A percentile compares a stretch with the other conserved stretches of the same genome.
phyloP scores from a whole-genome alignment of 1,284 basidiomycete species.

The Ustilago shanxiensis region DNA sequence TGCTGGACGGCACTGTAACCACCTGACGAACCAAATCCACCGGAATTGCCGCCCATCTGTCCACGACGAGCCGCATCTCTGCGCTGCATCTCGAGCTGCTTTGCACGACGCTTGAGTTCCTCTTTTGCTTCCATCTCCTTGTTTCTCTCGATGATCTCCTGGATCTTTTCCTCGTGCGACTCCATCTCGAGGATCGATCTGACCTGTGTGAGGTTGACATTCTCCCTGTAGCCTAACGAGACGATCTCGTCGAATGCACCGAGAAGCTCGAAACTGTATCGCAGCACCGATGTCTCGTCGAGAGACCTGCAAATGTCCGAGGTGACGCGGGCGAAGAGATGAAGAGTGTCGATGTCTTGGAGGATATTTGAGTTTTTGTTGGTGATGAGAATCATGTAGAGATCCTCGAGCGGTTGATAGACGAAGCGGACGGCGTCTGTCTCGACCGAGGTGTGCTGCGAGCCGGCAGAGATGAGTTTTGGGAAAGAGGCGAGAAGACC shows the following conservation, averaged over 20 bases:
- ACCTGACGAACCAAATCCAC: conserved; percentile 50
- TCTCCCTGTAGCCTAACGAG: conserved; percentile 92
- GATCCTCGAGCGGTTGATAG: conserved; percentile 97
- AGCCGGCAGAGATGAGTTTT: conserved; percentile 95
- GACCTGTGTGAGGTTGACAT: conserved; percentile 91
- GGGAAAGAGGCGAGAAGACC: conserved; percentile 96
- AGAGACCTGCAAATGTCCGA: conserved; percentile 82
- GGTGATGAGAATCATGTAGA: conserved; percentile 97
- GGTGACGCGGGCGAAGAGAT: conserved; percentile 92
- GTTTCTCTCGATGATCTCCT: conserved; percentile 98
- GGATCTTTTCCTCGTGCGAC: conserved; percentile 99
- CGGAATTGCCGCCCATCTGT: conserved; percentile 46
- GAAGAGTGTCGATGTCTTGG: conserved; percentile 96
- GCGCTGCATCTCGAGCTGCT: conserved; percentile 97
- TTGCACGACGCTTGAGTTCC: conserved; percentile 96
- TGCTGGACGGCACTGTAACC: conserved; percentile 38
- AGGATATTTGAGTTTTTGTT: conserved; percentile 98
- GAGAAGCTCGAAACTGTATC: conserved; percentile 93
- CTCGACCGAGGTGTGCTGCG: conserved; percentile 89
- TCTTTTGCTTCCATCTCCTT: conserved; percentile 99
- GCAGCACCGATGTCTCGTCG: conserved; percentile 89
- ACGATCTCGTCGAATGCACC: conserved; percentile 98
- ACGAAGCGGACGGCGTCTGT: conserved; percentile 80
- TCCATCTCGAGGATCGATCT: conserved; percentile 96
- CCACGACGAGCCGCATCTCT: conserved; percentile 72